phyloP scores from a whole-genome alignment of 306 rosid genomes.

The Alnus glutinosa region DNA sequence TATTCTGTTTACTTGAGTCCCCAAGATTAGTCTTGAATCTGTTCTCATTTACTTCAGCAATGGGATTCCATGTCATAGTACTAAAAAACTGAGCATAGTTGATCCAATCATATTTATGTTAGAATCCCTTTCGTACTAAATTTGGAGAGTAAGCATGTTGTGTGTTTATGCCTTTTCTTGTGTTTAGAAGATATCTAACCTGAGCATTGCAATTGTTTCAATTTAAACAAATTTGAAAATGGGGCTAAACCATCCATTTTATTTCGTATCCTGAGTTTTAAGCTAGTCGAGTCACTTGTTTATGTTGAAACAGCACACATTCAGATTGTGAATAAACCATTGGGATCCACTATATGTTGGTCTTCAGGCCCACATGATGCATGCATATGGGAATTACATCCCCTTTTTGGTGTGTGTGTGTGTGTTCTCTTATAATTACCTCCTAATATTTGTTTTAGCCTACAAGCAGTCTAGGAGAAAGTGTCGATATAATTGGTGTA shows the following conservation, averaged over 20 bases:
- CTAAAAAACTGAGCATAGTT: neutral
- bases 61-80: neutral
- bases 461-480: too few species aligned
- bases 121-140: neutral
- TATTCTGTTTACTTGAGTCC: neutral
- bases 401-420: neutral
- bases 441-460: too few species aligned
- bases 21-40: neutral
- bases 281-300: neutral
- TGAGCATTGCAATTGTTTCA: neutral
- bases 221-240: neutral
- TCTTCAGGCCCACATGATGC: neutral
- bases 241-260: neutral
- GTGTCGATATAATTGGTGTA: too few species aligned
- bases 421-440: too few species aligned
- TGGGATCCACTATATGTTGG: neutral
- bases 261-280: neutral
- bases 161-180: neutral
- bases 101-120: neutral
- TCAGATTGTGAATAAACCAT: neutral
- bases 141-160: neutral
- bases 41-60: neutral
- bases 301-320: neutral
- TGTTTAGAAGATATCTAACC: neutral
- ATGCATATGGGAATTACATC: neutral